These are phyloP conservation scores for Kuraishia ogatae DNA, from an alignment of 805 yeast species.

Conservation along the genomic window DNA sequence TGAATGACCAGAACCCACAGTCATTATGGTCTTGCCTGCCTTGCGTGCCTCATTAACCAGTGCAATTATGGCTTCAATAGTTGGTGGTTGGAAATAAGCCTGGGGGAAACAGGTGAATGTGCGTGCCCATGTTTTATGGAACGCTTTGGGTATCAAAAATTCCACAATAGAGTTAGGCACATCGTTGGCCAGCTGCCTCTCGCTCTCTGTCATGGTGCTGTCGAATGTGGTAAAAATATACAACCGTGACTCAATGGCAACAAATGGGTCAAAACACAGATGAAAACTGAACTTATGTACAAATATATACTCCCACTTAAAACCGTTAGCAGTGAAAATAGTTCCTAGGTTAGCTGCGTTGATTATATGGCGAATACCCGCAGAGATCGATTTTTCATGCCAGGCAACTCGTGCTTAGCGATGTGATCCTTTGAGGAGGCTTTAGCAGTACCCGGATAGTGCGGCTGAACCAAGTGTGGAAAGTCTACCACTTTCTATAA, in stretches of 20 bases:
- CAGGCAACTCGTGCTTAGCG: neutral
- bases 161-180: neutral
- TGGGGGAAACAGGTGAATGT: slow-evolving; percentile 75
- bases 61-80: slow-evolving; percentile 56
- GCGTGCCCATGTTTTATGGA: slow-evolving; percentile 83
- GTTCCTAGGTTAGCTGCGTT: neutral
- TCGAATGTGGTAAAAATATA: no score
- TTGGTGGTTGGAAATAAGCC: slow-evolving; percentile 69
- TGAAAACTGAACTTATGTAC: neutral
- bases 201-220: neutral
- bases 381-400: neutral
- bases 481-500: neutral
- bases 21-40: slow-evolving; percentile 57
- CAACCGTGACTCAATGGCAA: neutral
- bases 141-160: slow-evolving; percentile 19
- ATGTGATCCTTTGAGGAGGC: neutral
- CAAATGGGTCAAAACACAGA: no score
- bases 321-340: neutral
- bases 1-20: slow-evolving; percentile 92
- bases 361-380: neutral
- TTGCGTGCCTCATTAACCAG: slow-evolving; percentile 60
- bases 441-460: neutral
- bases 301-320: neutral
- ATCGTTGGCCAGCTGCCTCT: neutral
- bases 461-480: neutral